Evolutionary conservation across 495 filamentous ascomycete genomes (phyloP).

Genomic region (Geoglossum glabrum): DNA sequence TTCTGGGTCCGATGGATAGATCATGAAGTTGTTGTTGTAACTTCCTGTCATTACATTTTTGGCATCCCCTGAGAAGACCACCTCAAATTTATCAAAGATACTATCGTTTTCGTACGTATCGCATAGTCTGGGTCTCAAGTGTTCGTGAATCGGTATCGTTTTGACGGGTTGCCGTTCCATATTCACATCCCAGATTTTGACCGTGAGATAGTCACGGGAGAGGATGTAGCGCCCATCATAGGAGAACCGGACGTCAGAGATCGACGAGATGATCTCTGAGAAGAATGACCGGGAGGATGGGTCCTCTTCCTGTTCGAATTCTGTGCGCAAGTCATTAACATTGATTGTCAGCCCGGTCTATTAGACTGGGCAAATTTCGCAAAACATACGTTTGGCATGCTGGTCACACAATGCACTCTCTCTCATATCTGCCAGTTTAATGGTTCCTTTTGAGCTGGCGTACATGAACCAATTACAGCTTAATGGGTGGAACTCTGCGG

Average conservation of each 20-base stretch:
- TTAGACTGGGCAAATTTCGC: neutral
- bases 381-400: slow-evolving; percentile 70
- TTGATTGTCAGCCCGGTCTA: neutral
- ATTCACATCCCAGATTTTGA: slow-evolving; percentile 99
- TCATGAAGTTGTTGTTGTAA: slow-evolving; percentile 99
- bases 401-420: slow-evolving; percentile 90
- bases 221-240: slow-evolving; percentile 92
- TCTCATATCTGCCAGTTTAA: slow-evolving; percentile 96
- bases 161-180: slow-evolving; percentile 96
- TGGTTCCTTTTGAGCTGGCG: slow-evolving; percentile 94
- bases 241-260: slow-evolving; percentile 95
- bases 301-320: slow-evolving; percentile 98
- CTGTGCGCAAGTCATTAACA: slow-evolving; percentile 23
- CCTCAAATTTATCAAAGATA: slow-evolving; percentile 99
- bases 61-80: slow-evolving; percentile 93
- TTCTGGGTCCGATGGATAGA: slow-evolving; percentile 87
- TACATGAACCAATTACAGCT: slow-evolving; percentile 99
- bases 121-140: slow-evolving; percentile 81
- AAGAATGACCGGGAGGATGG: slow-evolving; percentile 98
- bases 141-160: slow-evolving; percentile 97
- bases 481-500: slow-evolving; percentile 88
- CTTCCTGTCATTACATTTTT: slow-evolving; percentile 99
- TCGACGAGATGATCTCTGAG: slow-evolving; percentile 98
- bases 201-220: slow-evolving; percentile 90
- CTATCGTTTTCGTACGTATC: slow-evolving; percentile 99